These are phyloP conservation scores for Fusarium duplospermum DNA, from an alignment of 2,329 filamentous ascomycete species.

Conservation along the genomic window DNA sequence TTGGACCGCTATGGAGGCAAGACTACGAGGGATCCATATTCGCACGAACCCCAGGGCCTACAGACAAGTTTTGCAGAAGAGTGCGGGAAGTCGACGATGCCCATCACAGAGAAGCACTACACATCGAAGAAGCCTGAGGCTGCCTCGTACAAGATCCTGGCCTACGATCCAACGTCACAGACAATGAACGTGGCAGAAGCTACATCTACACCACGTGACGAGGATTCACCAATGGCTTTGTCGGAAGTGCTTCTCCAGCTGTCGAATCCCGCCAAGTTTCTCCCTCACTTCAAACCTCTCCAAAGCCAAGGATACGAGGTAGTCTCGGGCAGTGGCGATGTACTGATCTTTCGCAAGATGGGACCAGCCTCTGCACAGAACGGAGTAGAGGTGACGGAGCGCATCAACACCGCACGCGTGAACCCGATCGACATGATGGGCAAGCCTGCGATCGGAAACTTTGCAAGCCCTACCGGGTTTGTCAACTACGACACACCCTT, in stretches of 20 bases:
- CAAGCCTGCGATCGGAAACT: conserved; percentile 63
- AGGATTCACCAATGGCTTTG: conserved; percentile 64
- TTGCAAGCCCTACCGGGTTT: conserved; percentile 74
- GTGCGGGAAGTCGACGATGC: conserved; percentile 49
- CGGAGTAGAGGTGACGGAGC: not conserved
- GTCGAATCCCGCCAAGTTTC: conserved; percentile 72
- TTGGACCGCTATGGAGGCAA: conserved; percentile 42
- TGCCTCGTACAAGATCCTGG: conserved; percentile 70
- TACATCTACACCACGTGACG: conserved; percentile 63
- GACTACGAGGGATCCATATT: conserved; percentile 52
- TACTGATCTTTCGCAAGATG: conserved; percentile 75
- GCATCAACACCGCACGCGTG: conserved; percentile 40
- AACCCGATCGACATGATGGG: conserved; percentile 72
- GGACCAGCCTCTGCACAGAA: conserved; percentile 40
- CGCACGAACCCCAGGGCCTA: conserved; percentile 59
- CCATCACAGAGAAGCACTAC: conserved; percentile 52
- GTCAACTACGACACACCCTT: conserved; percentile 67
- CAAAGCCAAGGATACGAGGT: conserved; percentile 74
- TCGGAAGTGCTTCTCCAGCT: conserved; percentile 70
- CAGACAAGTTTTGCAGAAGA: conserved; percentile 62
- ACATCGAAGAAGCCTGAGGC: conserved; percentile 6
- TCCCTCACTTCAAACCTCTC: conserved; percentile 70
- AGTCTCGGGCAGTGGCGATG: conserved; percentile 70
- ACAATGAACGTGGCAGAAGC: conserved; percentile 70
- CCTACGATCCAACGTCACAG: conserved; percentile 71